Evolutionary conservation across 768 basidiomycete genomes (phyloP).

Genomic region (Nevesoporus exiguus): DNA sequence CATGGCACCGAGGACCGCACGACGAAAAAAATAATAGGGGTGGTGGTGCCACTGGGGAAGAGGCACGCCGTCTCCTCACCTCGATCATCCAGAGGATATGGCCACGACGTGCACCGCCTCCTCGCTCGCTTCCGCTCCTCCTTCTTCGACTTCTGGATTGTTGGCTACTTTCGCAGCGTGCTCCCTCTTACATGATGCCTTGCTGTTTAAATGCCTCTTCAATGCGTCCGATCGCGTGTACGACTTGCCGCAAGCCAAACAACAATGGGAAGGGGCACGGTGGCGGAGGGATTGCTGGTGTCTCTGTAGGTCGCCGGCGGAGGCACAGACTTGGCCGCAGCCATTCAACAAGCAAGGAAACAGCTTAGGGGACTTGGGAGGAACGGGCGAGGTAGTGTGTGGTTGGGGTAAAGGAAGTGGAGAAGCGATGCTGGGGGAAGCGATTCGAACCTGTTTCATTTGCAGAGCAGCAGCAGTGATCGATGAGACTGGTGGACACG

Average conservation of each 20-base stretch:
- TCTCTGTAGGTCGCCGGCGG: constrained; percentile 25
- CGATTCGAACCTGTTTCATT: constrained; percentile 13
- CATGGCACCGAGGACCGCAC: background rate
- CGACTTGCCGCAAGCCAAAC: constrained; percentile 24
- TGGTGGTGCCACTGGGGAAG: background rate
- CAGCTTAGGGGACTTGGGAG: constrained; percentile 11
- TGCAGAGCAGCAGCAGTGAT: constrained; percentile 6
- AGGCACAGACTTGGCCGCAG: constrained; percentile 30
- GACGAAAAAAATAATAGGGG: background rate
- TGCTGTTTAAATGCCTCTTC: constrained; percentile 32
- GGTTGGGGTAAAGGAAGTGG: constrained; percentile 1
- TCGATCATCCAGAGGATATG: constrained; percentile 4
- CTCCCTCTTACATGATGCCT: constrained; percentile 25
- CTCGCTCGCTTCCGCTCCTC: constrained; percentile 14
- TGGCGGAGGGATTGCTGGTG: constrained; percentile 32
- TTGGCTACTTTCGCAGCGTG: constrained; percentile 16
- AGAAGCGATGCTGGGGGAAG: constrained; percentile 12
- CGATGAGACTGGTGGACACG: constrained; percentile 2
- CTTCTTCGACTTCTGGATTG: constrained; percentile 6
- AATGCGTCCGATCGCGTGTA: constrained; percentile 32
- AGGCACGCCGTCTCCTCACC: constrained; percentile 22
- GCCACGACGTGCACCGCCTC: constrained; percentile 16
- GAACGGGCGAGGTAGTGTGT: background rate
- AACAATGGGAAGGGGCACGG: constrained; percentile 18
- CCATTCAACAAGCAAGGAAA: constrained; percentile 24